Percentiles rank a stretch among this genome's conserved stretches.
Evolutionary conservation across 352 stramenopile genomes (phyloP).

Genomic region (Phytophthora pisi): DNA sequence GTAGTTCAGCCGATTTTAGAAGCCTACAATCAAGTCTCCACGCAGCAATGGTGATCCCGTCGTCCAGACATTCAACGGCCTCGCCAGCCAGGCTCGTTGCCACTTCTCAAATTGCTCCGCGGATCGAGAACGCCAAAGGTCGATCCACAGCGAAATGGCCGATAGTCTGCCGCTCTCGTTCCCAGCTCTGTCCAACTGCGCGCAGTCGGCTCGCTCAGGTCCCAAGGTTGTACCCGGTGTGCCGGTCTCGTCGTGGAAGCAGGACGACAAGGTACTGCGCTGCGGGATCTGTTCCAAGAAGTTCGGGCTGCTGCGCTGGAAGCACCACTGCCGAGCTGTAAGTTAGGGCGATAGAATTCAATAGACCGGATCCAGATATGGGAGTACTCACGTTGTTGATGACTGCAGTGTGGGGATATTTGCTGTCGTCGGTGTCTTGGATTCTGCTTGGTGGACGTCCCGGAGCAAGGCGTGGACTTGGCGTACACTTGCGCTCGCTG

Average conservation of each 20-base stretch:
- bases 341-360: conserved; percentile 7
- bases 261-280: conserved; percentile 45
- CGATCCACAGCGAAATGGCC: conserved; percentile 34
- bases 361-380: too few relatives aligned
- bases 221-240: conserved; percentile 58
- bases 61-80: conserved; percentile 15
- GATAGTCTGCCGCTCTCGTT: conserved; percentile 51
- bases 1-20: conserved; percentile 25
- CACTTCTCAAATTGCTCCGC: conserved; percentile 31
- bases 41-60: conserved; percentile 18
- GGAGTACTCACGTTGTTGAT: conserved; percentile 28
- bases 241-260: conserved; percentile 57
- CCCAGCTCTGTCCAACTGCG: conserved; percentile 45
- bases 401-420: conserved; percentile 67
- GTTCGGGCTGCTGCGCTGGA: conserved; percentile 66
- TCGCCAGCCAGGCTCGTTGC: background rate
- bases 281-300: conserved; percentile 75
- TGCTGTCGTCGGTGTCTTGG: conserved; percentile 71
- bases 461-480: conserved; percentile 63
- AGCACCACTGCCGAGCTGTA: conserved; percentile 77
- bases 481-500: conserved; percentile 69
- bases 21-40: conserved; percentile 7
- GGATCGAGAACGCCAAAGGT: conserved; percentile 4
- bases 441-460: conserved; percentile 75
- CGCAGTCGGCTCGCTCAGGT: conserved; percentile 29